A percentile compares a stretch with the other conserved stretches of the same genome.
phyloP scores from a whole-genome alignment of 805 yeast species.

The Pichia paraexigua region DNA sequence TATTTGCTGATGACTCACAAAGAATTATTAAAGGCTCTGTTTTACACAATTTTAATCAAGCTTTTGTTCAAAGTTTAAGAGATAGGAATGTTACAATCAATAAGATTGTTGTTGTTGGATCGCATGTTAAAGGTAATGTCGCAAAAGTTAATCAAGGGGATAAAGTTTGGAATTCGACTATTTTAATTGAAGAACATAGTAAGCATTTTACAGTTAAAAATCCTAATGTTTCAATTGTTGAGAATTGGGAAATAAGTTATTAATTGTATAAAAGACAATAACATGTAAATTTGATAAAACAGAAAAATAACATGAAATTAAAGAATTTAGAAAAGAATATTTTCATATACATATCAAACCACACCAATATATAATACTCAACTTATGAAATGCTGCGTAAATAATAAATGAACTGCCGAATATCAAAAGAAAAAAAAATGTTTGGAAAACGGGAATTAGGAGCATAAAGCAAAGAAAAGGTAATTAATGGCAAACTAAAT shows the following conservation, averaged over 20 bases:
- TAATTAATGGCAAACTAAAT: slow-evolving; percentile 23
- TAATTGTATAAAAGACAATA: neutral
- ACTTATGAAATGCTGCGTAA: neutral
- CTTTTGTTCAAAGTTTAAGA: slow-evolving; percentile 17
- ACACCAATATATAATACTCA: neutral
- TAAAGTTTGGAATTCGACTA: slow-evolving; percentile 29
- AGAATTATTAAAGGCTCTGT: slow-evolving; percentile 25
- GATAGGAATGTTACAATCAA: slow-evolving; percentile 41
- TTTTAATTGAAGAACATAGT: slow-evolving; percentile 14
- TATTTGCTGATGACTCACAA: slow-evolving; percentile 31
- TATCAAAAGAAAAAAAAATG: neutral
- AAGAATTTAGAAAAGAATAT: neutral
- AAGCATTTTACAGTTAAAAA: slow-evolving; percentile 33
- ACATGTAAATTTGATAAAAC: neutral
- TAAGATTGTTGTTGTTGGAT: slow-evolving; percentile 44
- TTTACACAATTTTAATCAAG: slow-evolving; percentile 17
- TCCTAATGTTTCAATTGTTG: slow-evolving; percentile 40
- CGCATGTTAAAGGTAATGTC: neutral
- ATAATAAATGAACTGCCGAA: neutral
- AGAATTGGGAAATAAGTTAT: slow-evolving; percentile 35
- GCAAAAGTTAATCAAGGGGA: slow-evolving; percentile 29
- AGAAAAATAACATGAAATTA: neutral
- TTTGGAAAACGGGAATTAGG: neutral
- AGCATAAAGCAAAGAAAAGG: neutral
- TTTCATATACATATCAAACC: neutral